Evolutionary conservation across 2,329 filamentous ascomycete species (phyloP), one percentile per base, ranked within the genome.

Genomic region (Fusarium robinianum): DNA sequence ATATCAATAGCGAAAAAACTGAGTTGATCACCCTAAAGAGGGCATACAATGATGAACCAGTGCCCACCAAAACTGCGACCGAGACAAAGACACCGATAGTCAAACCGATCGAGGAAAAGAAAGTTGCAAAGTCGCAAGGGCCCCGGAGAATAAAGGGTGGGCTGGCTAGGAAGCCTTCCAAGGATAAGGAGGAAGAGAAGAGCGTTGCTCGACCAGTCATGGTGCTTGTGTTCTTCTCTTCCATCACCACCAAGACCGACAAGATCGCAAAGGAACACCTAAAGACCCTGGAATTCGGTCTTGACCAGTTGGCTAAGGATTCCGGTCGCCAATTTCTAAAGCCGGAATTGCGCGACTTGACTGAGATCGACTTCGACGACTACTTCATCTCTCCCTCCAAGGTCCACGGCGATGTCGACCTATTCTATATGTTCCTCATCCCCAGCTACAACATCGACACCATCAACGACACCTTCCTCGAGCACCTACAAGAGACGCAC

Each of bases 401-500:
- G 63, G 63, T 72, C 5, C 65, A 72, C 17, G 65, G 72, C 2
- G 67, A 75, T n/a, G 69, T 78, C 3, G 81, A 84, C 49, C 81
- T 85, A 58, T 84, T 96, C 58, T 99, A 97, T 68, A 75, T 95
- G 25, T 77, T 97, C 41, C 72, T 97, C 24, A 69, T 96, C 4
- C 94, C 92, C 0, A 91, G 88, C 52, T 97, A 96, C 74, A 95
- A 97, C 63, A 96, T 96, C 61, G 92, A 96, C 62, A 92, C 88
- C 6, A 87, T 95, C 55, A 82, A 96, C 56, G 87, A 91, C 62
- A 92, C 83, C 11, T 91, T 97, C 65, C 74, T 97, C 16, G 84
- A 89, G 53, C 90, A 96, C 65, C 72, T 99, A 5, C 79, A 87
- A 63, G 92, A 99, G 66, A 97, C 91, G 0, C 92, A 97, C 64